Conservation (phyloP, 371 early-diverging fungal genomes). For the Rhizopus arrhizus region DNA sequence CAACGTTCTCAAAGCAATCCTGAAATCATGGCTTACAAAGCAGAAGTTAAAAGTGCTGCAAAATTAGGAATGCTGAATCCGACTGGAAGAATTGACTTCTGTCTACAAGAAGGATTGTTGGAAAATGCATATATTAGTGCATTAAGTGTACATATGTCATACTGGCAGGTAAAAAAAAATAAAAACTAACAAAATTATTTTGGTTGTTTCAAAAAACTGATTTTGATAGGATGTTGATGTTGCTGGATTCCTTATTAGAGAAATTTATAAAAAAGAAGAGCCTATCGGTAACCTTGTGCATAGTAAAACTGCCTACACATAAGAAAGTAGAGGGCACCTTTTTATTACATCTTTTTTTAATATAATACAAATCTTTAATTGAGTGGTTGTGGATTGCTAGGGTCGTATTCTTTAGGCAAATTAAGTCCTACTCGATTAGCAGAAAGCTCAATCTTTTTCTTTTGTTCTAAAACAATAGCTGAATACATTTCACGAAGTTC, state of each 20-base stretch:
- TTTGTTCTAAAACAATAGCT: slow-evolving; percentile 50
- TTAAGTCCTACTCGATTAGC: slow-evolving; percentile 54
- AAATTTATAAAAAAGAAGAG: slow-evolving; percentile 39
- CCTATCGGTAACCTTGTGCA: slow-evolving; percentile 1
- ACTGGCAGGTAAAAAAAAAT: slow-evolving; percentile 60
- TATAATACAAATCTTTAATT: slow-evolving; percentile 7
- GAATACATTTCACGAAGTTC: slow-evolving; percentile 48
- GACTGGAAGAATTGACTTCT: slow-evolving; percentile 77
- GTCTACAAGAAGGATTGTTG: slow-evolving; percentile 76
- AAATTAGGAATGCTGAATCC: slow-evolving; percentile 61
- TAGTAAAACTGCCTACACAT: slow-evolving; percentile 2
- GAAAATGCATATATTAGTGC: slow-evolving; percentile 81
- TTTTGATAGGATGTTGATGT: slow-evolving; percentile 64
- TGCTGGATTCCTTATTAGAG: slow-evolving; percentile 61
- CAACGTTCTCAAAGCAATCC: slow-evolving; percentile 36
- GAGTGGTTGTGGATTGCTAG: slow-evolving; percentile 27
- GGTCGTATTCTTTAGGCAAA: slow-evolving; percentile 46
- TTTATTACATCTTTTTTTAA: slow-evolving; percentile 2
- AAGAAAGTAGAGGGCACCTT: not conserved
- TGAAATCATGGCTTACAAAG: slow-evolving; percentile 3
- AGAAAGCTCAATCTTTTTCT: slow-evolving; percentile 49
- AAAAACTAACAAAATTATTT: not conserved
- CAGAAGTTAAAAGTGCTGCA: slow-evolving; percentile 37
- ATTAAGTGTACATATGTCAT: slow-evolving; percentile 75
- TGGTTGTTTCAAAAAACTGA: not conserved